These are phyloP conservation scores for Penicillium polonicum DNA, from an alignment of 2,329 filamentous ascomycete species.

Conservation along the genomic window DNA sequence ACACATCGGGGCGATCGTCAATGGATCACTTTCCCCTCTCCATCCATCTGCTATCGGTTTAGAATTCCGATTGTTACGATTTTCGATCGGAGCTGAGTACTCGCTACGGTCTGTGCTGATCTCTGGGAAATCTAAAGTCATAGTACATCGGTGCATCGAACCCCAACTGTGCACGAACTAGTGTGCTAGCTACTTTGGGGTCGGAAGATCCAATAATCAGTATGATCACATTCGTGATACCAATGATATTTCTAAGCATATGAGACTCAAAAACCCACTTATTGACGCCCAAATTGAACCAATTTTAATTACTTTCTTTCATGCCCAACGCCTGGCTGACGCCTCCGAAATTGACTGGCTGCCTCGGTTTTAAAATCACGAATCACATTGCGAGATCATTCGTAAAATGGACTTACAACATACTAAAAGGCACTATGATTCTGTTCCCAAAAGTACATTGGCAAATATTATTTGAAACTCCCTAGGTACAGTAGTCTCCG, in stretches of 20 bases:
- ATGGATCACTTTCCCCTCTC: constrained; percentile 17
- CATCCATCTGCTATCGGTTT: background rate
- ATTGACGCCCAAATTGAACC: constrained; percentile 18
- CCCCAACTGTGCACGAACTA: constrained; percentile 4
- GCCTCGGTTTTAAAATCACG: background rate
- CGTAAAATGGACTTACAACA: background rate
- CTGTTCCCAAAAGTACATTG: background rate
- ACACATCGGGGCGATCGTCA: constrained; percentile 11
- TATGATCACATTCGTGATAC: background rate
- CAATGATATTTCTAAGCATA: background rate
- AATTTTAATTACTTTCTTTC: constrained; percentile 18
- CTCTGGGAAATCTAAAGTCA: background rate
- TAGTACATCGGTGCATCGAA: background rate
- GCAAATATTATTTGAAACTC: constrained; percentile 9
- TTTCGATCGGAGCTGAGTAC: constrained; percentile 9
- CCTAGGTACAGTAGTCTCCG: background rate
- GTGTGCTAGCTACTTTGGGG: background rate
- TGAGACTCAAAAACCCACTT: constrained; percentile 11
- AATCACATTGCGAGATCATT: background rate
- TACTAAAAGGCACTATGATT: background rate
- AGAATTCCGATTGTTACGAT: background rate
- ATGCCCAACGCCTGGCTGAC: constrained; percentile 24
- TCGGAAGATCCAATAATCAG: constrained; percentile 3
- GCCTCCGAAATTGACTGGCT: constrained; percentile 14
- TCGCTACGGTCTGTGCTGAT: constrained; percentile 7